Evolutionary conservation across 768 basidiomycete species (phyloP).

Genomic region (Naematelia aurantialba): DNA sequence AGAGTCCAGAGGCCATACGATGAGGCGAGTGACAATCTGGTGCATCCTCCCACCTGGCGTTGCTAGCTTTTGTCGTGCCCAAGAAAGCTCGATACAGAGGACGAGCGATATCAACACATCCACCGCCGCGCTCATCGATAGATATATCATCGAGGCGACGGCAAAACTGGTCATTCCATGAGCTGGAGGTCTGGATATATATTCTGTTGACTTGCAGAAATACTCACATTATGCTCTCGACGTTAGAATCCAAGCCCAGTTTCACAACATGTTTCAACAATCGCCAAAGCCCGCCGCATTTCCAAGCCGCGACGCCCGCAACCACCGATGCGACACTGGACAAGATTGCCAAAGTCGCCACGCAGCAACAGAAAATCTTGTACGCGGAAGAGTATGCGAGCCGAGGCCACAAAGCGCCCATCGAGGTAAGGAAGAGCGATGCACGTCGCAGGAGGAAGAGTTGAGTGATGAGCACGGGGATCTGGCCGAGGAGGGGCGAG

Average conservation of each 20-base stretch:
- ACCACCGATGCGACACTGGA: not conserved
- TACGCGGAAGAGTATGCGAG: conserved; percentile 7
- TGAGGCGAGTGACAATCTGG: conserved; percentile 26
- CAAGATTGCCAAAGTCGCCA: not conserved
- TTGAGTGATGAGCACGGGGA: conserved; percentile 33
- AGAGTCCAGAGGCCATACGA: conserved; percentile 17
- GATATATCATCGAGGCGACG: conserved; percentile 13
- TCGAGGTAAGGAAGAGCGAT: conserved; percentile 26
- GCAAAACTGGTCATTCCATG: conserved; percentile 11
- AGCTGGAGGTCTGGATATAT: not conserved
- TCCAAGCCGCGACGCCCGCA: not conserved
- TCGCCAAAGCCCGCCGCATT: conserved; percentile 1
- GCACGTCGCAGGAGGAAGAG: conserved; percentile 29
- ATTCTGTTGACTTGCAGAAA: not conserved
- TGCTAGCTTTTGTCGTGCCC: conserved; percentile 29
- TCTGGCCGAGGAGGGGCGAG: conserved; percentile 32
- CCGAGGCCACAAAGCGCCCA: conserved; percentile 25
- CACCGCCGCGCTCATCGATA: conserved; percentile 18
- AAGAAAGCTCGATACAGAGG: conserved; percentile 31
- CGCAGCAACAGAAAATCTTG: not conserved
- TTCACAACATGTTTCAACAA: not conserved
- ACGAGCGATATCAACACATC: conserved; percentile 22
- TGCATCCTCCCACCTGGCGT: conserved; percentile 23
- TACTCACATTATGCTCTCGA: not conserved
- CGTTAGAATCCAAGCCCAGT: not conserved